Evolutionary conservation across 2,329 filamentous ascomycete species (phyloP).

Genomic region (Conoideocrella luteorostrata): DNA sequence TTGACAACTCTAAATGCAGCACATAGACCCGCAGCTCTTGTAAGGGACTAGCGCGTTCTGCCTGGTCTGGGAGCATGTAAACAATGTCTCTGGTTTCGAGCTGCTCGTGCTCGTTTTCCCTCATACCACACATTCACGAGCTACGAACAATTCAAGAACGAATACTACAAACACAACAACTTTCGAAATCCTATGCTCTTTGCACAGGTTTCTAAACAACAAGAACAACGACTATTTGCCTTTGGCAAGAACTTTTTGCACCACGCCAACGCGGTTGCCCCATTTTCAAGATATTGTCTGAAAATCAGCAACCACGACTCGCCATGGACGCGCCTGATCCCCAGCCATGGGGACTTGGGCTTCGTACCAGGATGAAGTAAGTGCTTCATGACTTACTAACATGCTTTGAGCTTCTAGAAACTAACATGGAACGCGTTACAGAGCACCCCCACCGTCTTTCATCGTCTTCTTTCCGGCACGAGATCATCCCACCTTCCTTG

Average conservation of each 20-base stretch:
- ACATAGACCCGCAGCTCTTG: neutral
- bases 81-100: conserved; percentile 5
- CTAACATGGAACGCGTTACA: conserved; percentile 13
- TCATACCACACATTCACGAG: conserved; percentile 5
- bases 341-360: conserved; percentile 13
- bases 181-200: conserved; percentile 6
- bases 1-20: no score
- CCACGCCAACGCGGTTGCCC: conserved; percentile 8
- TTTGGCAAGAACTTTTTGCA: conserved; percentile 3
- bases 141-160: conserved; percentile 3
- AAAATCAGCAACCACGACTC: conserved; percentile 6
- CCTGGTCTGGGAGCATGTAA: conserved; percentile 2
- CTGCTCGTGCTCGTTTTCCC: neutral
- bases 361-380: conserved; percentile 11
- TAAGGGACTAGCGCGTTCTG: conserved; percentile 4
- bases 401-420: neutral
- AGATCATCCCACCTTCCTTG: conserved; percentile 3
- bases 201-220: neutral
- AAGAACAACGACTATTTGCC: neutral
- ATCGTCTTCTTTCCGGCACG: conserved; percentile 19
- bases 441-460: conserved; percentile 19
- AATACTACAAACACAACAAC: conserved; percentile 2
- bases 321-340: conserved; percentile 14
- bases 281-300: conserved; percentile 6
- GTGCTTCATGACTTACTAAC: neutral